Percentiles rank a stretch among this genome's conserved stretches.
Conservation (phyloP, 345 rosid species). For the Euclidium syriacum region DNA sequence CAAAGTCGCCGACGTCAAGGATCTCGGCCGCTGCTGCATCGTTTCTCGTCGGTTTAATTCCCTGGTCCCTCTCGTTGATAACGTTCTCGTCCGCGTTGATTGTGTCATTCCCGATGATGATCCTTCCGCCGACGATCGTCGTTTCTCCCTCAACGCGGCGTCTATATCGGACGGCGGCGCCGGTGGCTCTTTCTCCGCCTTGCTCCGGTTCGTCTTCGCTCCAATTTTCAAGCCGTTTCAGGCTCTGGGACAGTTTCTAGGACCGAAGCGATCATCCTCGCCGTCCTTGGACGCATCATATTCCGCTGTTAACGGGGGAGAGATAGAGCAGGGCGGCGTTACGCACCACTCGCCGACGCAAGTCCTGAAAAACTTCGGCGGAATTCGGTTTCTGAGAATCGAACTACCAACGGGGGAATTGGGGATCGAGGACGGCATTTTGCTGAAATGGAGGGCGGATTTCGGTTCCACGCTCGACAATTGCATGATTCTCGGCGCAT, state of each 20-base stretch:
- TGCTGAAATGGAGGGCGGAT: conserved; percentile 90
- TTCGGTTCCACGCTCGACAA: conserved; percentile 91
- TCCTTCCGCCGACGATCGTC: conserved; percentile 45
- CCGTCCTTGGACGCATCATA: conserved; percentile 3
- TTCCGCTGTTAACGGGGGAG: conserved; percentile 42
- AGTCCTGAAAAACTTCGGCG: conserved; percentile 72
- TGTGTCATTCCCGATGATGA: conserved; percentile 88
- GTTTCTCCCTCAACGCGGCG: conserved; percentile 15
- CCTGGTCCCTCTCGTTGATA: conserved; percentile 70
- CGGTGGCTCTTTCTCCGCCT: conserved; percentile 37
- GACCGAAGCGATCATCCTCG: conserved; percentile 38
- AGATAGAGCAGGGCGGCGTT: conserved; percentile 61
- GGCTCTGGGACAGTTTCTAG: conserved; percentile 56
- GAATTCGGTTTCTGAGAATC: conserved; percentile 74
- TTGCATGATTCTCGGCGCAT: conserved; percentile 87
- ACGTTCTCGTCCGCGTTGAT: conserved; percentile 89
- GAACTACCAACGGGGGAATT: conserved; percentile 85
- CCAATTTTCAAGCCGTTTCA: conserved; percentile 74
- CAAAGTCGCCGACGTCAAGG: conserved; percentile 83
- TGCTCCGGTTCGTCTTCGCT: conserved; percentile 53
- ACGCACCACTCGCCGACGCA: conserved; percentile 97
- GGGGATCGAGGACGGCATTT: conserved; percentile 75
- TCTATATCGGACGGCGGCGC: conserved; percentile 30
- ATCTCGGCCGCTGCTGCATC: conserved; percentile 87
- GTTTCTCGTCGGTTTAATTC: conserved; percentile 78